Percentiles rank a stretch among this genome's conserved stretches.
Evolutionary conservation across 2,329 filamentous ascomycete species (phyloP).

Genomic region (Xylariales sp.): DNA sequence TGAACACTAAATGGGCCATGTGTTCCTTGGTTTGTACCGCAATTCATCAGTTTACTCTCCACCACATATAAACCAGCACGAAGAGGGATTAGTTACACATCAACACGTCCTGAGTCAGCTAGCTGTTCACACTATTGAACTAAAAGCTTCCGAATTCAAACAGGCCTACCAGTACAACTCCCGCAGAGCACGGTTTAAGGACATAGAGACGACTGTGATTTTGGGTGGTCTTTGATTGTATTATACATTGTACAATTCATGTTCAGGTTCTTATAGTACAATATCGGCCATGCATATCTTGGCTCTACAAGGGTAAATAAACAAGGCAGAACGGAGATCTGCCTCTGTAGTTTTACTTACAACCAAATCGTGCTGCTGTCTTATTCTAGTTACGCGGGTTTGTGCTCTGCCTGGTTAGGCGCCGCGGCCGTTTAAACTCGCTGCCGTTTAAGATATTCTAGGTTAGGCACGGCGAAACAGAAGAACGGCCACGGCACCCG

Average conservation of each 20-base stretch:
- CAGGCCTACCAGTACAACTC: neutral
- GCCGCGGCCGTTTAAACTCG: neutral
- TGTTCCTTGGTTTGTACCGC: constrained; percentile 15
- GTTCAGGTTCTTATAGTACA: constrained; percentile 20
- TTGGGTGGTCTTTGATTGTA: neutral
- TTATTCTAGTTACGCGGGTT: constrained; percentile 18
- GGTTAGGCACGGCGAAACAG: constrained; percentile 39
- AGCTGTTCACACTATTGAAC: neutral
- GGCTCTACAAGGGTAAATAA: neutral
- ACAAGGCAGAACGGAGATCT: constrained; percentile 1
- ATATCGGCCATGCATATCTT: neutral
- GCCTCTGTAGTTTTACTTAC: constrained; percentile 2
- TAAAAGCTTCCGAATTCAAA: neutral
- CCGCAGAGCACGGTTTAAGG: neutral
- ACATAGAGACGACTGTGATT: neutral
- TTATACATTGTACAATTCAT: constrained; percentile 20
- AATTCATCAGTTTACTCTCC: neutral
- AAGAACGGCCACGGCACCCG: constrained; percentile 62
- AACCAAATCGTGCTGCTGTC: constrained; percentile 28
- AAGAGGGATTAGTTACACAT: neutral
- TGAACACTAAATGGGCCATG: constrained; percentile 21
- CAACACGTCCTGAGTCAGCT: too few species aligned
- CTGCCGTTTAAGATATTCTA: constrained; percentile 3
- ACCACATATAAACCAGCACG: neutral
- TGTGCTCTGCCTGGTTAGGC: neutral